These are phyloP conservation scores for Alternaria rosae DNA, from an alignment of 2,329 filamentous ascomycete genomes.

Conservation along the genomic window DNA sequence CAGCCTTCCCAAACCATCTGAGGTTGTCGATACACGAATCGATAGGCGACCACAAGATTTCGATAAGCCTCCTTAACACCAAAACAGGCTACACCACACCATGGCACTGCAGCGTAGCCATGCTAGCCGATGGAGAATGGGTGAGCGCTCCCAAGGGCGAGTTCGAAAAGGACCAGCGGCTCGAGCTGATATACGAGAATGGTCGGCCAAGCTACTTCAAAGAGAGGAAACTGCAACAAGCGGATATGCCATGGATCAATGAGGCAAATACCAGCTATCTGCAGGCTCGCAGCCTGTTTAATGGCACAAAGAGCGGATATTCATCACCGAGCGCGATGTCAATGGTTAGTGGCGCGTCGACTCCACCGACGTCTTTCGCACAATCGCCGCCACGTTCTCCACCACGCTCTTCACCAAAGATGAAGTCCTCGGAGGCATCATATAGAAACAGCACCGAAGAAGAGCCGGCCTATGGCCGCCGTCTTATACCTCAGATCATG, in stretches of 20 bases:
- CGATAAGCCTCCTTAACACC: constrained; percentile 21
- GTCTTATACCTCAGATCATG: constrained; percentile 35
- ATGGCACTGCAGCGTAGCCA: constrained; percentile 28
- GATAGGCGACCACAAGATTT: constrained; percentile 34
- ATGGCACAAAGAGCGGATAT: constrained; percentile 8
- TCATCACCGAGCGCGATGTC: constrained; percentile 12
- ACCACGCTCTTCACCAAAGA: neutral
- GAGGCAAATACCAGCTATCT: constrained; percentile 9
- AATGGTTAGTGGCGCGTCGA: constrained; percentile 3
- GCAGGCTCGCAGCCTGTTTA: constrained; percentile 4
- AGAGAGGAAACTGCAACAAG: constrained; percentile 16
- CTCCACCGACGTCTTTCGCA: constrained; percentile 1
- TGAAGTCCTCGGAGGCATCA: neutral
- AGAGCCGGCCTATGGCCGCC: constrained; percentile 14
- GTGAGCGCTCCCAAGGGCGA: constrained; percentile 10
- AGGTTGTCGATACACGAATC: constrained; percentile 42
- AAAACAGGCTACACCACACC: constrained; percentile 25
- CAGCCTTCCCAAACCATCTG: constrained; percentile 25
- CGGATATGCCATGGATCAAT: constrained; percentile 9
- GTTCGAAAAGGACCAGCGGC: constrained; percentile 15
- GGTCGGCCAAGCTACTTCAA: constrained; percentile 29
- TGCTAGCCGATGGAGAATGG: constrained; percentile 18
- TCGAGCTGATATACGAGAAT: constrained; percentile 28
- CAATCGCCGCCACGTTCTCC: neutral
- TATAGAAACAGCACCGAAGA: neutral